A percentile compares a stretch with the other conserved stretches of the same genome.
Evolutionary conservation across 495 filamentous ascomycete genomes (phyloP).

Genomic region (Penicillium longicatenatum): DNA sequence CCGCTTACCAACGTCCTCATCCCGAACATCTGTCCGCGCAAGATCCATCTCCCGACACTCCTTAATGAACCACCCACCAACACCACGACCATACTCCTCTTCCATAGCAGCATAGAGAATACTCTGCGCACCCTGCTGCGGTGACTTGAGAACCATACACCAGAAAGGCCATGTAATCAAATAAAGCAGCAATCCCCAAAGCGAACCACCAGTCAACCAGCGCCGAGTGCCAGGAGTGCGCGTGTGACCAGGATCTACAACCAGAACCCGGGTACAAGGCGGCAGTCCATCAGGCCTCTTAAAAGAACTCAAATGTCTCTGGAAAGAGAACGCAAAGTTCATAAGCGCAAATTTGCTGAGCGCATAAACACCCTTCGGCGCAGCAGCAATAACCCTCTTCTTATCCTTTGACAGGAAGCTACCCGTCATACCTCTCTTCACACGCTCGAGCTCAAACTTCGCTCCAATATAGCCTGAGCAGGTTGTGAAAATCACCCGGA

Average conservation of each 20-base stretch:
- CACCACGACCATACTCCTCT: conserved; percentile 60
- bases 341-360: conserved; percentile 88
- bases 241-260: conserved; percentile 82
- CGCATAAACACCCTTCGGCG: conserved; percentile 59
- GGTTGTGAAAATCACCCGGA: conserved; percentile 81
- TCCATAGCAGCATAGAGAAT: conserved; percentile 88
- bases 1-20: conserved; percentile 75
- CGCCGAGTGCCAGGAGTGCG: conserved; percentile 85
- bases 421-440: conserved; percentile 28
- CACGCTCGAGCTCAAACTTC: conserved; percentile 55
- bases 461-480: conserved; percentile 84
- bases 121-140: conserved; percentile 80
- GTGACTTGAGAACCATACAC: conserved; percentile 87
- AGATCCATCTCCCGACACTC: conserved; percentile 80
- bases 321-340: conserved; percentile 82
- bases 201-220: conserved; percentile 79
- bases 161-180: conserved; percentile 73
- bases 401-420: conserved; percentile 29
- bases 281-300: conserved; percentile 79
- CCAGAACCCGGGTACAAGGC: conserved; percentile 74
- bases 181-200: conserved; percentile 82
- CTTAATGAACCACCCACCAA: conserved; percentile 74
- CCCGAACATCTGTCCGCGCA: conserved; percentile 69
- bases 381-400: conserved; percentile 15
- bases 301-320: conserved; percentile 83